Conservation (phyloP, 345 rosid genomes). For the Toxicodendron radicans region DNA sequence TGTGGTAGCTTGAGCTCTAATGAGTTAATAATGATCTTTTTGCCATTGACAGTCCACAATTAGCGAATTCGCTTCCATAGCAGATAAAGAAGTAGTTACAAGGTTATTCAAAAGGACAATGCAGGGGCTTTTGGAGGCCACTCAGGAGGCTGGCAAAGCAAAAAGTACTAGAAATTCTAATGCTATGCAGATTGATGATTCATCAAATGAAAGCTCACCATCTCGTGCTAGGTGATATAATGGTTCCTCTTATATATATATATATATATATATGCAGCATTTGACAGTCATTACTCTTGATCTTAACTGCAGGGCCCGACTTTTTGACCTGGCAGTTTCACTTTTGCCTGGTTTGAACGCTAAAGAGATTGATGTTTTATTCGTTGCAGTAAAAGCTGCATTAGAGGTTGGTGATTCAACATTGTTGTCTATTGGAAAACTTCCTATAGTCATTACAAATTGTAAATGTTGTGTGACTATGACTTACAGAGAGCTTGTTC, state of each 20-base stretch:
- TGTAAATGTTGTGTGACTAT: not conserved
- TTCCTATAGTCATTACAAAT: too few species aligned
- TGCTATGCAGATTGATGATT: conserved; percentile 57
- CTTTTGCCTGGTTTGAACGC: conserved; percentile 74
- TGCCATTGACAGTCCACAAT: conserved; percentile 67
- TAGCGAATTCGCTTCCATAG: conserved; percentile 73
- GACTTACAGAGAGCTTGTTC: not conserved
- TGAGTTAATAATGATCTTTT: conserved; percentile 2
- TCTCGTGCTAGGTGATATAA: conserved; percentile 49
- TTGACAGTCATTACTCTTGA: conserved; percentile 7
- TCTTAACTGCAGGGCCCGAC: conserved; percentile 64
- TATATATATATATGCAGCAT: not conserved
- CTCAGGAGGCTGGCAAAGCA: conserved; percentile 53
- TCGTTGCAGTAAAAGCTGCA: conserved; percentile 68
- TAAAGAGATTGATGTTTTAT: conserved; percentile 53
- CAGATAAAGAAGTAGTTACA: conserved; percentile 56
- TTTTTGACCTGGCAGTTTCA: conserved; percentile 78
- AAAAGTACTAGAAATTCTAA: conserved; percentile 38
- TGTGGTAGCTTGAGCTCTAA: not conserved
- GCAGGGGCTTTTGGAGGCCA: conserved; percentile 67
- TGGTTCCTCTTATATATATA: not conserved
- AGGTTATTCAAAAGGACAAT: conserved; percentile 59
- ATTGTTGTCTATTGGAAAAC: conserved; percentile 2
- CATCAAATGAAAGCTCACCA: conserved; percentile 41
- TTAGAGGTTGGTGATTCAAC: conserved; percentile 51